Conservation (phyloP, 1,284 basidiomycete species). For the Clitocybe nebularis region DNA sequence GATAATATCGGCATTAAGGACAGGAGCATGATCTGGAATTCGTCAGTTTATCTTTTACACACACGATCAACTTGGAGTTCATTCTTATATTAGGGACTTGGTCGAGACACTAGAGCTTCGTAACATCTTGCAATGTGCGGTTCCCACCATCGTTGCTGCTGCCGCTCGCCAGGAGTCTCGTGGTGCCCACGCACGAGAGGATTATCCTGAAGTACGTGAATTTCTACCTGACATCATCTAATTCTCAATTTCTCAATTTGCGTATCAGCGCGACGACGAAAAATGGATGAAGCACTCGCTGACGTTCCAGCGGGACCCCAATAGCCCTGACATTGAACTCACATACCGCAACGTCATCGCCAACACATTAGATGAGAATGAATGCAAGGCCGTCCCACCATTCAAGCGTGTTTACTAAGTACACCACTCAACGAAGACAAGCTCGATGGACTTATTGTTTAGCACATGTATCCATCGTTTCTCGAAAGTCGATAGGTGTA, state of each 20-base stretch:
- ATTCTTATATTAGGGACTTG: conserved; percentile 56
- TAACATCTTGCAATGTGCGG: conserved; percentile 92
- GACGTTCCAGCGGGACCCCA: conserved; percentile 76
- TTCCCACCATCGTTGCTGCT: conserved; percentile 94
- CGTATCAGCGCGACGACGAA: conserved; percentile 73
- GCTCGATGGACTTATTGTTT: background rate
- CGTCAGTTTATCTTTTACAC: conserved; percentile 42
- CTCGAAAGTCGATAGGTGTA: too few relatives aligned
- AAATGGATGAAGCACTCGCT: conserved; percentile 96
- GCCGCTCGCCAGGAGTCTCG: conserved; percentile 96
- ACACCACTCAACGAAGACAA: background rate
- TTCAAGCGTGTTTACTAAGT: conserved; percentile 83
- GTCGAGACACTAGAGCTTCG: conserved; percentile 96
- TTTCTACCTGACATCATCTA: conserved; percentile 2
- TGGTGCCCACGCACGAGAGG: conserved; percentile 97
- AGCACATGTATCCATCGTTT: too few relatives aligned
- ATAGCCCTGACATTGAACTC: conserved; percentile 82
- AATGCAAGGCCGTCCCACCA: conserved; percentile 88
- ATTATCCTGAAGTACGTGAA: conserved; percentile 77
- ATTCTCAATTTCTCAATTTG: conserved; percentile 5
- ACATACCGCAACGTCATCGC: conserved; percentile 86
- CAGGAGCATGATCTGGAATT: conserved; percentile 99
- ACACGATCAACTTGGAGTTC: background rate
- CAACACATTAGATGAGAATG: conserved; percentile 89
- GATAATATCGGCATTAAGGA: conserved; percentile 95